Base-by-base conservation (phyloP, 768 basidiomycete genomes). In the Termitomyces sp. region DNA sequence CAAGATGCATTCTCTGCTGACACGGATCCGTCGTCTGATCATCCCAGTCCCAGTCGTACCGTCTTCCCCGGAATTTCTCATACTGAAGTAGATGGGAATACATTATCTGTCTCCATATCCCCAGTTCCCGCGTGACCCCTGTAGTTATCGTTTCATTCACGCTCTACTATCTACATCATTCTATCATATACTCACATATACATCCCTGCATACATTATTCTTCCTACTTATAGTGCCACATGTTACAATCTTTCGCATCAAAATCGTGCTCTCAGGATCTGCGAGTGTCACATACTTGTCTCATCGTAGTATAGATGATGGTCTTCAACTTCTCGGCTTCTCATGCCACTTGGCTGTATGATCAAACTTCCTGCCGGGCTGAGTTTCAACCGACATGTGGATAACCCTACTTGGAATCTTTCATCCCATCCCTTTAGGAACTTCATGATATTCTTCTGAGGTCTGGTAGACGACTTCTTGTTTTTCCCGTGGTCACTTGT, bases 151-250 rank as follows among this genome's bases (percentile, higher is more conserved):
- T 55, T 24, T 37, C 59, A 36, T 60, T 20, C 53, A 55, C 54
- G 16, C 37, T 41, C 22, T 33, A 27, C 27, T 37, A 58, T 58
- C 20, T 52, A 45, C 55, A 54, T 59, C 61, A 59, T 58, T n/a
- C 56, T 60, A 60, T 57, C 54, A 44, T 63, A 63, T 55, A 63
- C 55, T 57, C 49, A 56, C 58, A 61, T 59, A 55, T 57, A 58
- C 56, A 58, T 30, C 20, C 18, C 50, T 59, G 44, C 48, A 55
- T 58, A 55, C 61, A 56, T 60, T 51, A 58, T 55, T 59, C 34
- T 51, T 54, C 50, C 18, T 60, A 60, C 59, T 59, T 61, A 64
- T 59, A 53, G n/a, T 44, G 33, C 55, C 31, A 41, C 52, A 24
- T 47, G 30, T 61, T 12, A 54, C 31, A 50, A 59, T 54, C 18